phyloP scores from a whole-genome alignment of 1,139 yeast genomes.

The Hemisphaericaspora subhashii region DNA sequence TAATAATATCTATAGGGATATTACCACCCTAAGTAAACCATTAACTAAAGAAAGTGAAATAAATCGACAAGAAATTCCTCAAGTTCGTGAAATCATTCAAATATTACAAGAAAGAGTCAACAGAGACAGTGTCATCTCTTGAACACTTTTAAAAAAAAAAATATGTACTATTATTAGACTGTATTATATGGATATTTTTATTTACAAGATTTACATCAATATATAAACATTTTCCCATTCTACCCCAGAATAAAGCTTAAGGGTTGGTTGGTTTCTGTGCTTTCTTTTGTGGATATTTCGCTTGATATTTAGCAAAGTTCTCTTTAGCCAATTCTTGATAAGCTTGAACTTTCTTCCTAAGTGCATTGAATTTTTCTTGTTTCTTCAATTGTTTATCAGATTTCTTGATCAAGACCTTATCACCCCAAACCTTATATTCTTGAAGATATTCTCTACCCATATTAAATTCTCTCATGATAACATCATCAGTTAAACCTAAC shows the following conservation, averaged over 20 bases:
- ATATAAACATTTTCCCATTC: no score
- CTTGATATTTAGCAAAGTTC: slow-evolving; percentile 38
- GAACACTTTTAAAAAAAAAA: no score
- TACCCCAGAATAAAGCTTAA: no score
- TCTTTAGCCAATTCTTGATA: slow-evolving; percentile 44
- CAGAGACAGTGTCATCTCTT: no score
- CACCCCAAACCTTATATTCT: slow-evolving; percentile 82
- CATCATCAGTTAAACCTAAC: slow-evolving; percentile 82
- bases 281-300: no score
- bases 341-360: slow-evolving; percentile 42
- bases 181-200: background rate
- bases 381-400: slow-evolving; percentile 44
- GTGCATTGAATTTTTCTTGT: slow-evolving; percentile 32
- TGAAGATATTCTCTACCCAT: slow-evolving; percentile 84
- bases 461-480: slow-evolving; percentile 76
- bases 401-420: slow-evolving; percentile 42
- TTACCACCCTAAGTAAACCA: slow-evolving; percentile 7
- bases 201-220: background rate
- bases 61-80: background rate
- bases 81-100: background rate
- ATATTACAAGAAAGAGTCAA: background rate
- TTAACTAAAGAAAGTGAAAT: slow-evolving; percentile 26
- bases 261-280: no score
- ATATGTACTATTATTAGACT: background rate
- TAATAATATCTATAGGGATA: background rate